phyloP scores from a whole-genome alignment of 2,329 filamentous ascomycete species.

The Paecilomyces formosus region DNA sequence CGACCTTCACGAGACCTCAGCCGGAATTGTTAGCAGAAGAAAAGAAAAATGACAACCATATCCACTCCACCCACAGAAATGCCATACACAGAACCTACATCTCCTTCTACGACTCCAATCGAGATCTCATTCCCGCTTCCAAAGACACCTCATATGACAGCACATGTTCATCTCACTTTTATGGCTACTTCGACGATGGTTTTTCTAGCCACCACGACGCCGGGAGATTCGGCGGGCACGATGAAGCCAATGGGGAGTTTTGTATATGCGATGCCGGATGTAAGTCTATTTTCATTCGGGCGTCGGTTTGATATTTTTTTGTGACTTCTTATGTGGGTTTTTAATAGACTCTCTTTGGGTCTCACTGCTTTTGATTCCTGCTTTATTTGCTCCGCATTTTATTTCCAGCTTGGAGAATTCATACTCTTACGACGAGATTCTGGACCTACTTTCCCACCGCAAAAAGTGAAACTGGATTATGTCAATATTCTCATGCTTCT shows the following conservation, averaged over 20 bases:
- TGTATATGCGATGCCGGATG: constrained; percentile 88
- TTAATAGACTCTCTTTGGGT: neutral
- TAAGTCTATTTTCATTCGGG: constrained; percentile 35
- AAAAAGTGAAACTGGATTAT: too few species aligned
- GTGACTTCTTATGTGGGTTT: constrained; percentile 3
- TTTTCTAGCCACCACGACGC: constrained; percentile 49
- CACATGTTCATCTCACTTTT: constrained; percentile 53
- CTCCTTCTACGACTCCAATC: constrained; percentile 34
- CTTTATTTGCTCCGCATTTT: too few species aligned
- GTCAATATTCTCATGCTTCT: too few species aligned
- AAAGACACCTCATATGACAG: constrained; percentile 47
- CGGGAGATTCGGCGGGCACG: constrained; percentile 32
- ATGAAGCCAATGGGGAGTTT: constrained; percentile 69
- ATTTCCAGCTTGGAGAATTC: too few species aligned
- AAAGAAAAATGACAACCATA: constrained; percentile 8
- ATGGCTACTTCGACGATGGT: constrained; percentile 46
- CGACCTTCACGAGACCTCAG: too few species aligned
- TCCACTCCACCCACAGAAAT: constrained; percentile 1
- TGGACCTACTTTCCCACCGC: too few species aligned
- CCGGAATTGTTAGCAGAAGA: too few species aligned
- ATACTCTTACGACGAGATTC: too few species aligned
- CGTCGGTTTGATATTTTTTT: neutral
- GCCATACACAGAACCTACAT: constrained; percentile 11
- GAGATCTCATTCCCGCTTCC: constrained; percentile 53
- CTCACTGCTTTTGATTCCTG: too few species aligned